phyloP scores from a whole-genome alignment of 306 rosid species.

The Luffa aegyptiaca region DNA sequence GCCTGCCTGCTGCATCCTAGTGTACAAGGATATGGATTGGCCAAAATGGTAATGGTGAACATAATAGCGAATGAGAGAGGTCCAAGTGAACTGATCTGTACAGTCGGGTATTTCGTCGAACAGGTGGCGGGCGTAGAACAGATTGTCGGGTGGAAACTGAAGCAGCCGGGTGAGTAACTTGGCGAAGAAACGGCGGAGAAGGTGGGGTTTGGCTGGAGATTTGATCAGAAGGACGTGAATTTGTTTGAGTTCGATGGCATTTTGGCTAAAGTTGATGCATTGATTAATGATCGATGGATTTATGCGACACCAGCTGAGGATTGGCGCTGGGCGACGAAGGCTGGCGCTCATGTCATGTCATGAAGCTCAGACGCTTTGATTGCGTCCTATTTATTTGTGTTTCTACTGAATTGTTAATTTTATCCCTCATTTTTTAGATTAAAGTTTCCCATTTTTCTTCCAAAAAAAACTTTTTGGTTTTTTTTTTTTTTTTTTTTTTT shows the following conservation, averaged over 20 bases:
- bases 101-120: conserved; percentile 43
- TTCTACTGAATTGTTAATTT: no score
- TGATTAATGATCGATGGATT: conserved; percentile 5
- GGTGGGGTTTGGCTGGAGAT: conserved; percentile 14
- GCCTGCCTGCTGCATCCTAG: conserved; percentile 44
- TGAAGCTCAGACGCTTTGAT: background rate
- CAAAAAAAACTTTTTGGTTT: no score
- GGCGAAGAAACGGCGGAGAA: conserved; percentile 18
- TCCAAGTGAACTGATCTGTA: conserved; percentile 38
- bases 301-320: background rate
- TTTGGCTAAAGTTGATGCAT: conserved; percentile 18
- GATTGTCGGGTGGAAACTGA: conserved; percentile 13
- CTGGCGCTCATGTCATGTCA: background rate
- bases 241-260: conserved; percentile 34
- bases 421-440: no score
- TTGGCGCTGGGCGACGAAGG: background rate
- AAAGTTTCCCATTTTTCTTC: no score
- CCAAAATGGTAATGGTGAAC: conserved; percentile 20
- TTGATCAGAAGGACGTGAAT: conserved; percentile 42
- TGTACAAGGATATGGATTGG: conserved; percentile 33
- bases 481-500: no score
- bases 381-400: no score
- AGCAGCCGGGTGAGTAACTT: conserved; percentile 26
- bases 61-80: conserved; percentile 42
- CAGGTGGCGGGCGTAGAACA: conserved; percentile 44